These are phyloP conservation scores for Naganishia cerealis DNA, from an alignment of 1,284 basidiomycete species.

Conservation along the genomic window DNA sequence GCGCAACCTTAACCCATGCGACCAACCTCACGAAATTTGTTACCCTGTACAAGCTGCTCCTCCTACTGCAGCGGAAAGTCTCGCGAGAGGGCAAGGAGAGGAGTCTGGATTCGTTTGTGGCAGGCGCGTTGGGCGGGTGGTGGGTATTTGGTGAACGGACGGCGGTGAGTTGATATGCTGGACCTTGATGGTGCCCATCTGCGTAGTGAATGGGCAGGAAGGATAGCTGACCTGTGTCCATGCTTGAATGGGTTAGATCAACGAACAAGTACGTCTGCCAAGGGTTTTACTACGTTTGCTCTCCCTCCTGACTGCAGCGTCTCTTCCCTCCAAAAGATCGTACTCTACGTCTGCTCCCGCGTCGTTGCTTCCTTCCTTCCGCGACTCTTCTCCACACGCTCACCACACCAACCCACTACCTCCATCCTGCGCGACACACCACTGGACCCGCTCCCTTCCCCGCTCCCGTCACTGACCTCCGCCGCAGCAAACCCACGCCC, in stretches of 20 bases:
- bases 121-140: slow-evolving; percentile 89
- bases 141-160: slow-evolving; percentile 89
- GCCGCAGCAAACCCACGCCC: slow-evolving; percentile 59
- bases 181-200: not conserved
- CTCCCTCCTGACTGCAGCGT: not conserved
- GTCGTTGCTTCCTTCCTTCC: slow-evolving; percentile 84
- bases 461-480: slow-evolving; percentile 46
- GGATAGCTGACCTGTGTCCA: not conserved
- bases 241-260: slow-evolving; percentile 60
- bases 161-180: slow-evolving; percentile 57
- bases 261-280: slow-evolving; percentile 76
- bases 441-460: slow-evolving; percentile 45
- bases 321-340: slow-evolving; percentile 66
- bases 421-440: slow-evolving; percentile 44
- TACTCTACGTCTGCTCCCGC: slow-evolving; percentile 89
- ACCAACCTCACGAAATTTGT: slow-evolving; percentile 90
- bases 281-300: not conserved
- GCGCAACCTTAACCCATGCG: slow-evolving; percentile 69
- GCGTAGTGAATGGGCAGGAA: not conserved
- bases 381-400: slow-evolving; percentile 55
- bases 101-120: slow-evolving; percentile 81
- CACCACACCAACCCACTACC: slow-evolving; percentile 8
- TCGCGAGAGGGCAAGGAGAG: slow-evolving; percentile 69
- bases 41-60: slow-evolving; percentile 81
- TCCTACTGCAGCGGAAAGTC: slow-evolving; percentile 74